These are phyloP conservation scores for Arthrobotrys sinensis DNA, from an alignment of 2,329 filamentous ascomycete species.

Conservation along the genomic window DNA sequence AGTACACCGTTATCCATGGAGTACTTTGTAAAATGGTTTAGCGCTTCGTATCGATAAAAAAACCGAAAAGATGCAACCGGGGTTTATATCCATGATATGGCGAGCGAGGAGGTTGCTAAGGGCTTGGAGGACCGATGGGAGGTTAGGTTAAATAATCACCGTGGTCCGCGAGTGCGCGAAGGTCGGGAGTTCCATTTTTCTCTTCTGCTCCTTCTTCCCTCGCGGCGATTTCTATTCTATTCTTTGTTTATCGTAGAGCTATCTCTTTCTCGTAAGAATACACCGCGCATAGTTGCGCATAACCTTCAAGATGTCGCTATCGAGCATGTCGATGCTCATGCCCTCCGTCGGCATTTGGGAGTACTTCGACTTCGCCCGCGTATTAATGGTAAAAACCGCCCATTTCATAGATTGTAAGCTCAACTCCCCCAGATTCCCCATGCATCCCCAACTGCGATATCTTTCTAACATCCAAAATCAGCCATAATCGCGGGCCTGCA, in stretches of 20 bases:
- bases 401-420: conserved; percentile 31
- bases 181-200: conserved; percentile 17
- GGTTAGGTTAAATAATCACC: conserved; percentile 44
- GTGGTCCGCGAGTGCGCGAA: conserved; percentile 5
- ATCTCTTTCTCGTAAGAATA: neutral
- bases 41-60: conserved; percentile 48
- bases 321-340: conserved; percentile 45
- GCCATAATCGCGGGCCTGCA: conserved; percentile 10
- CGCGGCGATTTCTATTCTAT: conserved; percentile 6
- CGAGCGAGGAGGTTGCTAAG: conserved; percentile 18
- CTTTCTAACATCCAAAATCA: conserved; percentile 15
- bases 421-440: neutral
- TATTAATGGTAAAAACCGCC: conserved; percentile 15
- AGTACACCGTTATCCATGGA: conserved; percentile 31
- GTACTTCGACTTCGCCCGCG: conserved; percentile 34
- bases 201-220: conserved; percentile 2
- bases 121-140: conserved; percentile 30
- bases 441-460: neutral
- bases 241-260: neutral
- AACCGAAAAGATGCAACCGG: conserved; percentile 2
- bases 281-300: neutral
- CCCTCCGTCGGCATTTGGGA: conserved; percentile 45
- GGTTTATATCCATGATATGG: neutral
- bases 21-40: conserved; percentile 21
- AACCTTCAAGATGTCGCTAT: conserved; percentile 47